Evolutionary conservation across 495 filamentous ascomycete species (phyloP), one percentile per base, ranked within the genome.

Genomic region (Aspergillus baeticus): DNA sequence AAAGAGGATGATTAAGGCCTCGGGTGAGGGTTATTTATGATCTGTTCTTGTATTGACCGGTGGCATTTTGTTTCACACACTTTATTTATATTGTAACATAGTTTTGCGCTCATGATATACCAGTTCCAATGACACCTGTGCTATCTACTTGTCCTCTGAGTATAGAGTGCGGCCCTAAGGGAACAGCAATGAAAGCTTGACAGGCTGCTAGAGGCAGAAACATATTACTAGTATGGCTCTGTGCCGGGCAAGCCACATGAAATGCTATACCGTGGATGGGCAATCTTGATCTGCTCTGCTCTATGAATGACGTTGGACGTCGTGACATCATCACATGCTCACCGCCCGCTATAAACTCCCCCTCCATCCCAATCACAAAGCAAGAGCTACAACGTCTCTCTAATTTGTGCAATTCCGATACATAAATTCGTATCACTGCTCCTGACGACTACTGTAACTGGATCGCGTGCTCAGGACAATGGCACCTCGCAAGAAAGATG

Each of bases 241-340:
- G n/a, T n/a, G n/a, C n/a, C n/a, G n/a, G n/a, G n/a, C n/a, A n/a
- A n/a, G 26, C 26, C 26, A 29, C 26, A 29, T 8, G 26, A 29
- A 29, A 29, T 8, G 4, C 44, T 47, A 7, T 31, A 34, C 26
- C 31, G 36, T 29, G 36, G 48, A 51, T 43, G 31, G n/a, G 22
- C 14, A 43, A 43, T 33, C 33, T 42, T 33, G 17, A 47, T 42
- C 44, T 47, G 22, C 6, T 47, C 22, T 37, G 29, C 6, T 48
- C 26, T n/a, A 10, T 18, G 37, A n/a, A 34, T 52, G 49, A 52
- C 49, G 49, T 52, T 42, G 2, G 3, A 5, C 20, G 4, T 51
- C 36, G 59, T 70, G 71, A 75, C 66, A 70, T 73, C 71, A 75
- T 73, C 68, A 63, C 59, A 17, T 57, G 23, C 57, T 68, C 68